These are phyloP conservation scores for Rhamnella rubrinervis DNA, from an alignment of 331 rosid genomes.

Conservation along the genomic window DNA sequence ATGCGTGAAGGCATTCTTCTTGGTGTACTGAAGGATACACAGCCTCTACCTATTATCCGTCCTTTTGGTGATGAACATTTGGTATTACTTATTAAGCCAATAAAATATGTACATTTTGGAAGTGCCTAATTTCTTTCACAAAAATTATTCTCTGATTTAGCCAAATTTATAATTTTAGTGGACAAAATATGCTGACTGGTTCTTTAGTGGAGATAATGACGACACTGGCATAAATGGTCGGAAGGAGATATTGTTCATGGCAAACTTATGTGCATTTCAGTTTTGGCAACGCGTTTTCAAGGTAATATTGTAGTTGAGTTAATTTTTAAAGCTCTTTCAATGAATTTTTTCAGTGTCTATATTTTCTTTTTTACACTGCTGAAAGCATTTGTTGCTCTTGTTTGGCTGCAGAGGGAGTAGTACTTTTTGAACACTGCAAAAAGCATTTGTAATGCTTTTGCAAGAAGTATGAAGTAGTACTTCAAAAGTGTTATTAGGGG, in stretches of 20 bases:
- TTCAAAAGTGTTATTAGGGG: too few relatives aligned
- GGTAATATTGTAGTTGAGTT: slow-evolving; percentile 34
- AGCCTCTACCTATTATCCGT: slow-evolving; percentile 78
- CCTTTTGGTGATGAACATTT: slow-evolving; percentile 72
- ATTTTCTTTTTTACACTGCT: too few relatives aligned
- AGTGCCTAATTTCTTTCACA: slow-evolving; percentile 24
- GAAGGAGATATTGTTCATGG: slow-evolving; percentile 61
- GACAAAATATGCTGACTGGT: slow-evolving; percentile 39
- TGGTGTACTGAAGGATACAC: slow-evolving; percentile 79
- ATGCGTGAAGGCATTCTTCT: slow-evolving; percentile 81
- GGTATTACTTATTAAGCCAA: slow-evolving; percentile 46
- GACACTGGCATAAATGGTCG: slow-evolving; percentile 38
- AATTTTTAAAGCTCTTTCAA: slow-evolving; percentile 3
- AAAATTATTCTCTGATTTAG: slow-evolving; percentile 9
- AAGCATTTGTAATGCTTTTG: too few relatives aligned
- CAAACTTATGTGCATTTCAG: slow-evolving; percentile 70
- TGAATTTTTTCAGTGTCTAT: too few relatives aligned
- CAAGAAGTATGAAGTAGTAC: too few relatives aligned
- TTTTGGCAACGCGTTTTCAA: slow-evolving; percentile 86
- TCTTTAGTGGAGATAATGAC: slow-evolving; percentile 42
- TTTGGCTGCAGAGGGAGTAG: too few relatives aligned
- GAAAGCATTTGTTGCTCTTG: too few relatives aligned
- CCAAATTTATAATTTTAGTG: slow-evolving; percentile 38
- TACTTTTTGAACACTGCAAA: too few relatives aligned
- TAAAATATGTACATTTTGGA: slow-evolving; percentile 19